Base-by-base conservation (phyloP, 352 stramenopile species). In the Phytophthora macrochlamydospora region DNA sequence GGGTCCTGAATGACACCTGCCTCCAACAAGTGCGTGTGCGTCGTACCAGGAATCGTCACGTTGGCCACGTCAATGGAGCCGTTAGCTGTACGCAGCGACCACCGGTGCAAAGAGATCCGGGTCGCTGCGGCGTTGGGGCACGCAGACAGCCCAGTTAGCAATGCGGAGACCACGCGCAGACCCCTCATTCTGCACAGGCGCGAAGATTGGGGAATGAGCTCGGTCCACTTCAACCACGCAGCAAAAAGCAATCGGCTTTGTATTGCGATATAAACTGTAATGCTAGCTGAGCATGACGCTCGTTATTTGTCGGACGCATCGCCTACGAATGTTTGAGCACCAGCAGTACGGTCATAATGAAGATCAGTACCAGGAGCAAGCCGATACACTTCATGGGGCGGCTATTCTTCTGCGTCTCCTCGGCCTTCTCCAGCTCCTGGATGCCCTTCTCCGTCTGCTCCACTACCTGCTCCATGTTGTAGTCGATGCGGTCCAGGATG, bases 391-490 rank as follows among this genome's bases (percentile, higher is more conserved):
- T 97, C 85, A 99, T 96, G 18, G 98, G 96, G 13, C 98, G 85
- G 29, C 91, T 97, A 67, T 88, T 98, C 76, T 99, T 99, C 83
- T 99, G 97, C 65, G 96, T 97, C 71, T 98, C 92, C 73, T 99
- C 98, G n/a, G 98, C 98, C 67, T 98, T 98, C 70, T 99, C 97
- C 35, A 99, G 83, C 79, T 99, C 96, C 55, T 98, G 85, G 50
- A 99, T 95, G 48, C 98, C 98, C 60, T 99, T 97, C 70, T 99
- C 97, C 5, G 97, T 99, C 77, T 99, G 96, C 83, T 99, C 97
- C 31, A 99, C 97, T 38, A 99, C 98, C 57, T 99, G 95, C 75
- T 99, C 98, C 98, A 99, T 99, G 78, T 99, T 99, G 84, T 99
- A 99, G 83, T 99, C 98, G 77, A 99, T 99, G 33, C 98, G 93